These are phyloP conservation scores for Fusarium austroafricanum DNA, from an alignment of 2,329 filamentous ascomycete genomes.

Conservation along the genomic window DNA sequence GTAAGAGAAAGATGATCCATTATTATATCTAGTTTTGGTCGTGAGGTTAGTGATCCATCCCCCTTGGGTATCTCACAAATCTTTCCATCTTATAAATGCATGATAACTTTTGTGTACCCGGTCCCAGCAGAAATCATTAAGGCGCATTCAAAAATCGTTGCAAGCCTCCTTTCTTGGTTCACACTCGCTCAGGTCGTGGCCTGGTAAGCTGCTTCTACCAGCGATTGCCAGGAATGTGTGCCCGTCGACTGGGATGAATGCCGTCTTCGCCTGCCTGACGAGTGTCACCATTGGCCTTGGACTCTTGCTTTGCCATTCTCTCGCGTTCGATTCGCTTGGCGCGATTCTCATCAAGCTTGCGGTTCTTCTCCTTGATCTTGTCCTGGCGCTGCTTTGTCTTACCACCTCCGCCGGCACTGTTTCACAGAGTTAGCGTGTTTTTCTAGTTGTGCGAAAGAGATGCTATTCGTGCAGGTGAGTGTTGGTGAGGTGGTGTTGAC, in stretches of 20 bases:
- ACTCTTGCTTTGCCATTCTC: constrained; percentile 53
- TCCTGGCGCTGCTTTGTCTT: constrained; percentile 77
- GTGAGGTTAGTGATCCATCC: constrained; percentile 44
- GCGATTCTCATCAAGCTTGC: constrained; percentile 78
- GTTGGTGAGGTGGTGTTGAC: constrained; percentile 14
- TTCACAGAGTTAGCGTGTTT: constrained; percentile 13
- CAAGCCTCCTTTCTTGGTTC: background rate
- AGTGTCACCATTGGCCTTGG: constrained; percentile 39
- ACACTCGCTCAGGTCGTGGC: background rate
- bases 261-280: constrained; percentile 47
- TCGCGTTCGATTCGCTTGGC: constrained; percentile 61
- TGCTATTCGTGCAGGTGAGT: constrained; percentile 12
- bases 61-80: constrained; percentile 45
- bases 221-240: constrained; percentile 41
- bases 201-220: constrained; percentile 14
- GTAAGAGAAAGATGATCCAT: background rate
- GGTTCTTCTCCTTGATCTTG: constrained; percentile 88
- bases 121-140: constrained; percentile 18
- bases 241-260: constrained; percentile 66
- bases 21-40: background rate
- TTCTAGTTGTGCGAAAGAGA: constrained; percentile 1
- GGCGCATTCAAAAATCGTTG: constrained; percentile 2
- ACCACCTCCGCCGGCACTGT: constrained; percentile 84
- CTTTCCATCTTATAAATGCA: constrained; percentile 36
- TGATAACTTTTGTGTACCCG: constrained; percentile 40